phyloP scores from a whole-genome alignment of 2,329 filamentous ascomycete species.

The Claviceps quebecensis region DNA sequence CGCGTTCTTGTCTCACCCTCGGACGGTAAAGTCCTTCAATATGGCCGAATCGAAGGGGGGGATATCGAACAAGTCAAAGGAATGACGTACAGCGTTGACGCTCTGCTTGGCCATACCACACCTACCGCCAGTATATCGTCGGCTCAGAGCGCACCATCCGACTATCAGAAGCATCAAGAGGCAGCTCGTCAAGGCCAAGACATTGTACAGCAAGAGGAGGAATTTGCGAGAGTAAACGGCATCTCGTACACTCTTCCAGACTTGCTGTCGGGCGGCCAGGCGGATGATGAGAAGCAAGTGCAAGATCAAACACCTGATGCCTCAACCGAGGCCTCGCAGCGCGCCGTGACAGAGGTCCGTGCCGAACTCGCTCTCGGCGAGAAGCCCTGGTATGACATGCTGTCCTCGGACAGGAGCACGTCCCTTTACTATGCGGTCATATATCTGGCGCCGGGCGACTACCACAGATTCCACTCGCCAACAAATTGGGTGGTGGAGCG shows the following conservation, averaged over 20 bases:
- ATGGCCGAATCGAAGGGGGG: constrained; percentile 78
- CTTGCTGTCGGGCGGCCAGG: constrained; percentile 71
- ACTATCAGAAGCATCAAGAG: constrained; percentile 12
- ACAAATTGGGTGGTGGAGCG: constrained; percentile 90
- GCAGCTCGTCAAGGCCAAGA: constrained; percentile 40
- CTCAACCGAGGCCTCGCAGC: constrained; percentile 46
- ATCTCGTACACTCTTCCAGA: constrained; percentile 88
- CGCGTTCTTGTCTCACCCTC: constrained; percentile 76
- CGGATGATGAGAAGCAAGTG: constrained; percentile 28
- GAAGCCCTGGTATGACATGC: constrained; percentile 55
- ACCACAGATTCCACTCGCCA: constrained; percentile 95
- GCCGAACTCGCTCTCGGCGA: constrained; percentile 67
- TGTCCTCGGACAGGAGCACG: constrained; percentile 47
- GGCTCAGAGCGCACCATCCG: constrained; percentile 9
- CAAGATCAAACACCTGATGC: constrained; percentile 53
- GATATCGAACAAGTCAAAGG: constrained; percentile 98
- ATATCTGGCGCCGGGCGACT: constrained; percentile 93
- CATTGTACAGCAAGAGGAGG: constrained; percentile 65
- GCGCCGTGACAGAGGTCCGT: constrained; percentile 70
- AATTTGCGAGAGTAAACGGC: constrained; percentile 88
- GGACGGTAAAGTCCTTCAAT: constrained; percentile 84
- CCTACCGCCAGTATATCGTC: constrained; percentile 37
- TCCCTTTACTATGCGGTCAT: constrained; percentile 87
- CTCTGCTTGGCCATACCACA: constrained; percentile 61
- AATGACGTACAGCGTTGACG: constrained; percentile 93